phyloP scores from a whole-genome alignment of 192 early-diverging fungal species.

The Coemansia sp. region DNA sequence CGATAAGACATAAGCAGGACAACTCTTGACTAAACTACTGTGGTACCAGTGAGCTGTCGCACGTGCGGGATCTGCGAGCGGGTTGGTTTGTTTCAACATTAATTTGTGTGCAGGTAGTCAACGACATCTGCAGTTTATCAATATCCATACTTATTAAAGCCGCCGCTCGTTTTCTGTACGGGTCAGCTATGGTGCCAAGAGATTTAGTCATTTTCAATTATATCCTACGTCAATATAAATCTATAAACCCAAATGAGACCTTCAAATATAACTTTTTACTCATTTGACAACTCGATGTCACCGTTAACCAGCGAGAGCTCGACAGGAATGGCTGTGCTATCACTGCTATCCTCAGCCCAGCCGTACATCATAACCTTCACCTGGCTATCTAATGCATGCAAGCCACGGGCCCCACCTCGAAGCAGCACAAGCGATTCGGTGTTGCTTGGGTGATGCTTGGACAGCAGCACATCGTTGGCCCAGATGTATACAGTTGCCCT shows the following conservation, averaged over 20 bases:
- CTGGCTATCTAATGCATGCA: background rate
- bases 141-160: background rate
- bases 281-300: too few relatives aligned
- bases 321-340: conserved; percentile 13
- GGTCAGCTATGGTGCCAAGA: too few relatives aligned
- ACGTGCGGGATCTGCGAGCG: background rate
- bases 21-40: background rate
- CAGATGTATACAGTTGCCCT: conserved; percentile 66
- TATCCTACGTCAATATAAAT: background rate
- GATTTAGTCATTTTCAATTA: background rate
- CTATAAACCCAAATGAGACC: too few relatives aligned
- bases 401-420: conserved; percentile 15
- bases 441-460: conserved; percentile 66
- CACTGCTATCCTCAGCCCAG: conserved; percentile 41
- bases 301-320: conserved; percentile 28
- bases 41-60: background rate
- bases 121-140: background rate
- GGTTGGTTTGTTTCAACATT: background rate
- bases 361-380: conserved; percentile 48
- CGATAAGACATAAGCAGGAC: background rate
- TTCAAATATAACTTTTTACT: too few relatives aligned
- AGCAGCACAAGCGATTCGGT: conserved; percentile 18
- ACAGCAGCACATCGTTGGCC: conserved; percentile 68
- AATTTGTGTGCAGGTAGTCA: background rate
- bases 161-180: conserved; percentile 24